Percentiles rank a stretch among this genome's conserved stretches.
These are phyloP conservation scores for Phlegmacium glaucopus DNA, from an alignment of 768 basidiomycete species.

Conservation along the genomic window DNA sequence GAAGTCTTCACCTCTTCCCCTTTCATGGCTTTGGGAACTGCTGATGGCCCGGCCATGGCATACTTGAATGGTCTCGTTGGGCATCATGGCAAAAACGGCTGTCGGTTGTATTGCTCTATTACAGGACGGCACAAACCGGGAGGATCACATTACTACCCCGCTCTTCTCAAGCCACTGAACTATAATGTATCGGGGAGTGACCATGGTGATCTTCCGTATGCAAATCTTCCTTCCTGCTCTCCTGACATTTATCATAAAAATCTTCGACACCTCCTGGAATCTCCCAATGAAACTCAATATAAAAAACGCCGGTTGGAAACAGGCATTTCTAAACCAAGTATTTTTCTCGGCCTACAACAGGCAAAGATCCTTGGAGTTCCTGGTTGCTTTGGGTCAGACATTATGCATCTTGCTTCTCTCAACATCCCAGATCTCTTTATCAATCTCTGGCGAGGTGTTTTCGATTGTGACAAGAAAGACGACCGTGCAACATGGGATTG, in stretches of 20 bases:
- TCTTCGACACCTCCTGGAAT: conserved; percentile 6
- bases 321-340: conserved; percentile 9
- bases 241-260: conserved; percentile 2
- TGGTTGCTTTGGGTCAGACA: conserved; percentile 27
- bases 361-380: conserved; percentile 1
- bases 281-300: conserved; percentile 7
- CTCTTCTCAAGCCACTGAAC: conserved; percentile 23
- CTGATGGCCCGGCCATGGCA: conserved; percentile 27
- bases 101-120: conserved; percentile 29
- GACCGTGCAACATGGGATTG: conserved; percentile 21
- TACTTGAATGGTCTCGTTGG: conserved; percentile 26
- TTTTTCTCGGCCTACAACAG: conserved; percentile 3
- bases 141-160: conserved; percentile 29
- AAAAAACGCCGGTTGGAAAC: conserved; percentile 1
- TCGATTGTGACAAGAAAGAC: conserved; percentile 16
- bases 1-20: too few relatives aligned
- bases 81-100: conserved; percentile 28
- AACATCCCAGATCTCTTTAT: conserved; percentile 37
- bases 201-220: conserved; percentile 9
- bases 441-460: conserved; percentile 27
- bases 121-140: conserved; percentile 25
- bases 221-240: background rate
- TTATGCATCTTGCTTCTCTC: conserved; percentile 36
- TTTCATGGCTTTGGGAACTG: too few relatives aligned
- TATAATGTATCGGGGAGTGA: conserved; percentile 5